These are phyloP conservation scores for Trichoderma atroviride DNA, from an alignment of 2,329 filamentous ascomycete species.

Conservation along the genomic window DNA sequence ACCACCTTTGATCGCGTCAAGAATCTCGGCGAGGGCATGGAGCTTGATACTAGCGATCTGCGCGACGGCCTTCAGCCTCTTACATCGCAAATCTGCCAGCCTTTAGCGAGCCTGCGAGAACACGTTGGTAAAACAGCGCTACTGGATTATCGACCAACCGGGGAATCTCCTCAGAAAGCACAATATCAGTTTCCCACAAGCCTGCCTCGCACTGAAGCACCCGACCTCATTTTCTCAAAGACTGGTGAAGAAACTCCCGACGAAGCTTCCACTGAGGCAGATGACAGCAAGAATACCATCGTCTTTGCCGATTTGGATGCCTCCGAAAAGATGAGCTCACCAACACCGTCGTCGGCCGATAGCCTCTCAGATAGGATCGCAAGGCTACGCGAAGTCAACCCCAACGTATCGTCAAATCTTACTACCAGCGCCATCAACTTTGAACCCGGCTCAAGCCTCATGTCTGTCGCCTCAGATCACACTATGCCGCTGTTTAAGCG, in stretches of 20 bases:
- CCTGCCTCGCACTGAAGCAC: conserved; percentile 71
- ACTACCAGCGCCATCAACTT: conserved; percentile 44
- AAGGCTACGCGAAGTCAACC: conserved; percentile 60
- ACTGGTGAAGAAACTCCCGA: conserved; percentile 38
- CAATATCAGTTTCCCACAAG: conserved; percentile 79
- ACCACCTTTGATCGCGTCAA: conserved; percentile 69
- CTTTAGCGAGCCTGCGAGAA: conserved; percentile 70
- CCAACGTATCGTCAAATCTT: conserved; percentile 50
- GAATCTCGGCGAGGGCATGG: conserved; percentile 69
- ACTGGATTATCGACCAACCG: conserved; percentile 81
- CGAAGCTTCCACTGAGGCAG: conserved; percentile 2
- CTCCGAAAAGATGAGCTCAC: conserved; percentile 36
- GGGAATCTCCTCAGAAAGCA: conserved; percentile 79
- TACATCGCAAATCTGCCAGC: conserved; percentile 61
- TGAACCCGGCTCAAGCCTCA: conserved; percentile 48
- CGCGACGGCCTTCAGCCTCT: conserved; percentile 65
- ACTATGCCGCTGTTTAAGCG: conserved; percentile 54
- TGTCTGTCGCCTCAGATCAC: conserved; percentile 46
- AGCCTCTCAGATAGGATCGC: conserved; percentile 38
- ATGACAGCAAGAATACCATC: conserved; percentile 38
- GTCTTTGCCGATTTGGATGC: conserved; percentile 47
- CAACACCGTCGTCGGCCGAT: conserved; percentile 36
- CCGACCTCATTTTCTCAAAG: conserved; percentile 48
- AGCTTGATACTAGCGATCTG: conserved; percentile 60
- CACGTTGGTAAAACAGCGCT: conserved; percentile 67